A percentile compares a stretch with the other conserved stretches of the same genome.
Evolutionary conservation across 306 rosid species (phyloP).

Genomic region (Hippophae gyantsensis): DNA sequence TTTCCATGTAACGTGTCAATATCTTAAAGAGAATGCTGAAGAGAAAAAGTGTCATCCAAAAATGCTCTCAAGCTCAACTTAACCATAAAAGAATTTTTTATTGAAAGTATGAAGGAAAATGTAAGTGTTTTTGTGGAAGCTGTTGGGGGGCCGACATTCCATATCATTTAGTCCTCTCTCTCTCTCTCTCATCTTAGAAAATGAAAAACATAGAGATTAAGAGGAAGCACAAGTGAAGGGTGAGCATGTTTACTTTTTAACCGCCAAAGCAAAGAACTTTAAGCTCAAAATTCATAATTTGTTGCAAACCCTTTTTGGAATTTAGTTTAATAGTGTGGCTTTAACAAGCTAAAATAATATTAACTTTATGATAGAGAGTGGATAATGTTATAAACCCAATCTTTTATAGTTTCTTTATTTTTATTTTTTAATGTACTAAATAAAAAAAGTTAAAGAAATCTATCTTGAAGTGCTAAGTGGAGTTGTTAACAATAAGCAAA

Average conservation of each 20-base stretch:
- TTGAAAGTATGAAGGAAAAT: no score
- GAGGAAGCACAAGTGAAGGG: no score
- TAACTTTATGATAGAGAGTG: conserved; percentile 18
- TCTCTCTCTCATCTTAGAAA: no score
- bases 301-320: conserved; percentile 5
- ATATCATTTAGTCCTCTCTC: background rate
- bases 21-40: conserved; percentile 13
- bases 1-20: conserved; percentile 34
- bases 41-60: no score
- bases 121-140: conserved; percentile 14
- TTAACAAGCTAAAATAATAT: background rate
- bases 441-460: conserved; percentile 32
- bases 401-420: conserved; percentile 5
- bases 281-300: no score
- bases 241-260: no score
- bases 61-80: no score
- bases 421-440: background rate
- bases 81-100: no score
- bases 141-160: conserved; percentile 25
- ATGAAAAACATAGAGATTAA: no score
- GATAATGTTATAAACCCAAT: conserved; percentile 46
- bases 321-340: conserved; percentile 4
- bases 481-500: background rate
- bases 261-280: no score
- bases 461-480: conserved; percentile 44